Conservation (phyloP, 2,329 filamentous ascomycete genomes). For the Arthrobotrys sphaeroides region DNA sequence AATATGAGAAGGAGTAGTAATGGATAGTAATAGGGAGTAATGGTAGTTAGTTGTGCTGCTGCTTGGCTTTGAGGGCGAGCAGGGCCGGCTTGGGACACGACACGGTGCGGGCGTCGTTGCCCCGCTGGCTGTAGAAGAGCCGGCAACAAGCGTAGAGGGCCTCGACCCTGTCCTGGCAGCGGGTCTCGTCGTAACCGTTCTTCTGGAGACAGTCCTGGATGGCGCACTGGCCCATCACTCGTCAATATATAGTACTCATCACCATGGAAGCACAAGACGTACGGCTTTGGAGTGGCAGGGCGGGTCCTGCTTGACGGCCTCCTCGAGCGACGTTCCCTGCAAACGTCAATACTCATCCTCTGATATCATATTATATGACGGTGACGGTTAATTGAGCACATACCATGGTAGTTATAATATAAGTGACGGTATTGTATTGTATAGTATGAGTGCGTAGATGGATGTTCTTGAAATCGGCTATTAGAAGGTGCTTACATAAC, state of each 20-base stretch:
- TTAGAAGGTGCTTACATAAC: no score
- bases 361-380: no score
- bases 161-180: conserved; percentile 79
- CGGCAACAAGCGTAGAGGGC: conserved; percentile 94
- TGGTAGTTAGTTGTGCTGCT: no score
- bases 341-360: no score
- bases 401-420: no score
- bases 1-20: no score
- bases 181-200: conserved; percentile 85
- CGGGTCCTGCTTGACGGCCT: conserved; percentile 43
- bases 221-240: conserved; percentile 26
- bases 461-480: no score
- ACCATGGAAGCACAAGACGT: neutral
- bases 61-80: conserved; percentile 84
- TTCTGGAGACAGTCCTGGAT: conserved; percentile 79
- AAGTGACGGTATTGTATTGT: no score
- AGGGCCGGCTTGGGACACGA: conserved; percentile 87
- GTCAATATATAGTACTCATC: neutral
- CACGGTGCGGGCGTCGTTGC: conserved; percentile 77
- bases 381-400: no score
- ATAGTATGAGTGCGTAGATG: no score
- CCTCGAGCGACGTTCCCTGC: conserved; percentile 42
- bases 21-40: no score
- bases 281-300: conserved; percentile 49
- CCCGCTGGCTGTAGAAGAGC: conserved; percentile 81